Percentiles rank a stretch among this genome's conserved stretches.
These are phyloP conservation scores for Physaria fendleri DNA, from an alignment of 345 rosid species.

Conservation along the genomic window DNA sequence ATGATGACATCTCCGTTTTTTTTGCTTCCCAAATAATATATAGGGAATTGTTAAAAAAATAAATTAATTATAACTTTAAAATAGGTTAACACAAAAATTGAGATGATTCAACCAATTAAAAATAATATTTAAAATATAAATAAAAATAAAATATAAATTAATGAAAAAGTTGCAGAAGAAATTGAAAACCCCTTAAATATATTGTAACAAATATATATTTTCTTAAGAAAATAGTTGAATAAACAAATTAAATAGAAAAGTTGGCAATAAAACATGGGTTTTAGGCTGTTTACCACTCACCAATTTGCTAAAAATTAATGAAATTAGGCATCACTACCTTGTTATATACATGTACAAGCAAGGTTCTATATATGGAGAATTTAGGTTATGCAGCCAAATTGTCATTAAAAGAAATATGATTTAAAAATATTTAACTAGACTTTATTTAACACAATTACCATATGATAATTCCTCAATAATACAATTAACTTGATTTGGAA, in stretches of 20 bases:
- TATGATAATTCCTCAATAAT: background rate
- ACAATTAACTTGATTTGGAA: background rate
- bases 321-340: slow-evolving; percentile 5
- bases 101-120: too few species aligned
- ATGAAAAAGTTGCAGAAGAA: too few species aligned
- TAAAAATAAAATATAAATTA: too few species aligned
- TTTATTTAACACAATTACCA: background rate
- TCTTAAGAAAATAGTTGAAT: background rate
- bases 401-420: background rate
- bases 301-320: background rate
- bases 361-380: background rate
- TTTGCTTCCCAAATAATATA: too few species aligned
- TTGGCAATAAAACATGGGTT: slow-evolving; percentile 11
- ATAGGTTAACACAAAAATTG: too few species aligned
- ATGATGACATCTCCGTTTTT: too few species aligned
- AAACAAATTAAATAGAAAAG: background rate
- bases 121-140: too few species aligned
- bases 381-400: background rate
- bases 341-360: background rate
- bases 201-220: too few species aligned
- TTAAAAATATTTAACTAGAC: background rate
- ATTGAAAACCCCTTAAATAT: too few species aligned
- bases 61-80: too few species aligned
- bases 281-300: slow-evolving; percentile 12
- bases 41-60: too few species aligned